Percentiles rank a stretch among this genome's conserved stretches.
Conservation (phyloP, 805 yeast genomes). For the Lachancea thermotolerans region DNA sequence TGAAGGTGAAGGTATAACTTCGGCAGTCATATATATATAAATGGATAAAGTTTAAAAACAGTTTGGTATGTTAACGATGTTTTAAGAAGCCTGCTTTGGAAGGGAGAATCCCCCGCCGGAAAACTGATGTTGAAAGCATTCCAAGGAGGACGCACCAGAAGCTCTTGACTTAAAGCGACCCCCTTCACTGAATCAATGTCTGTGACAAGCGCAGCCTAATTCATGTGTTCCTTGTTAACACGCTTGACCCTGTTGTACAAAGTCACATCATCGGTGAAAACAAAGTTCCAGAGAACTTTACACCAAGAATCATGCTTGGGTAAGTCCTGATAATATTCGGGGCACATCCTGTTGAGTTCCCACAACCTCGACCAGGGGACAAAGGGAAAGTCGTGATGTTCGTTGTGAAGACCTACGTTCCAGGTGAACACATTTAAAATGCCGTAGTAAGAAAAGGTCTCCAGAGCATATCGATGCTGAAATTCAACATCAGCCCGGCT, state of each 20-base stretch:
- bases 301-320: conserved; percentile 77
- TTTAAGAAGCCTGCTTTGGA: no score
- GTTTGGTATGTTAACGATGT: no score
- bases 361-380: conserved; percentile 84
- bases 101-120: no score
- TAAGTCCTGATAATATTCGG: conserved; percentile 74
- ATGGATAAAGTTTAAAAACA: no score
- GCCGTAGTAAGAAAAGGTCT: conserved; percentile 88
- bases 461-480: conserved; percentile 38
- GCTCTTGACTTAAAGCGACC: no score
- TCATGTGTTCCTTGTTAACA: conserved; percentile 15
- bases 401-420: conserved; percentile 93
- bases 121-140: no score
- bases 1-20: not conserved
- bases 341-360: conserved; percentile 55
- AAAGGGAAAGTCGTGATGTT: conserved; percentile 93
- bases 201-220: not conserved
- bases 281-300: conserved; percentile 65
- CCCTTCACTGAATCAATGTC: no score
- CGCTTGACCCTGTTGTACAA: conserved; percentile 82
- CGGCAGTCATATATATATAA: not conserved
- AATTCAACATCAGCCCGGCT: conserved; percentile 12
- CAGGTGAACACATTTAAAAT: conserved; percentile 68
- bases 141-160: no score
- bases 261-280: conserved; percentile 57